Percentiles rank a stretch among this genome's conserved stretches.
These are phyloP conservation scores for Aspergillus brunneoviolaceus DNA, from an alignment of 2,329 filamentous ascomycete genomes.

Conservation along the genomic window DNA sequence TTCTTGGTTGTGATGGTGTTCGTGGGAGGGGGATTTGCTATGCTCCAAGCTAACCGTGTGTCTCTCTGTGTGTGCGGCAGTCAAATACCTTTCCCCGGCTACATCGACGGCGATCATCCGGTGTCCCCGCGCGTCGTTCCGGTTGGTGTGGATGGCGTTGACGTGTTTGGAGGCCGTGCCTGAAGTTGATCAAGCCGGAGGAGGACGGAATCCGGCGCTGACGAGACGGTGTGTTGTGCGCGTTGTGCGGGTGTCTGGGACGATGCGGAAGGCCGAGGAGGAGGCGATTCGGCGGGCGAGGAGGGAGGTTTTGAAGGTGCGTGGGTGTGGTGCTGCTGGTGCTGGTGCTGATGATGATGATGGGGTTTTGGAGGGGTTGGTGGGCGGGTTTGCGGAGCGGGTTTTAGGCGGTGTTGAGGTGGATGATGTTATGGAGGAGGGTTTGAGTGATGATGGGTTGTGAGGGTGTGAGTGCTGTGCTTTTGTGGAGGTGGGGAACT, in stretches of 20 bases:
- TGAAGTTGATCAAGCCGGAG: slow-evolving; percentile 46
- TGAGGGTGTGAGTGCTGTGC: slow-evolving; percentile 13
- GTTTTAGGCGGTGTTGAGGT: slow-evolving; percentile 14
- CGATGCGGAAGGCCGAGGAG: slow-evolving; percentile 87
- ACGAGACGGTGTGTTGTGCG: slow-evolving; percentile 68
- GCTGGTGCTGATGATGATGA: slow-evolving; percentile 36
- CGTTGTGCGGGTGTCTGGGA: slow-evolving; percentile 85
- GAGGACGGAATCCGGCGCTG: slow-evolving; percentile 19
- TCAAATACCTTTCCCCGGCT: slow-evolving; percentile 90
- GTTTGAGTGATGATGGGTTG: slow-evolving; percentile 44
- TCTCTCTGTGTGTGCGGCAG: slow-evolving; percentile 43
- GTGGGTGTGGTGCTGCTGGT: slow-evolving; percentile 49
- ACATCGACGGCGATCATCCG: slow-evolving; percentile 92
- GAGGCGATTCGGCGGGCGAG: slow-evolving; percentile 80
- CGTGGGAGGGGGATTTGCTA: too few relatives aligned
- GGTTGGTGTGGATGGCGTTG: slow-evolving; percentile 85
- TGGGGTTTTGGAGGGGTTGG: slow-evolving; percentile 37
- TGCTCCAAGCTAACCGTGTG: too few relatives aligned
- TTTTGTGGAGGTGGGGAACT: slow-evolving; percentile 2
- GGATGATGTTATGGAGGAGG: slow-evolving; percentile 40
- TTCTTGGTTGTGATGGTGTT: background rate
- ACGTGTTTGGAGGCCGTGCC: slow-evolving; percentile 74
- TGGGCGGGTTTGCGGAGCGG: slow-evolving; percentile 24
- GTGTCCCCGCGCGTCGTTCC: slow-evolving; percentile 77
- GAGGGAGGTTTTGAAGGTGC: slow-evolving; percentile 66